Conservation (phyloP, 129 eudicot species). For the Tagetes erecta region DNA sequence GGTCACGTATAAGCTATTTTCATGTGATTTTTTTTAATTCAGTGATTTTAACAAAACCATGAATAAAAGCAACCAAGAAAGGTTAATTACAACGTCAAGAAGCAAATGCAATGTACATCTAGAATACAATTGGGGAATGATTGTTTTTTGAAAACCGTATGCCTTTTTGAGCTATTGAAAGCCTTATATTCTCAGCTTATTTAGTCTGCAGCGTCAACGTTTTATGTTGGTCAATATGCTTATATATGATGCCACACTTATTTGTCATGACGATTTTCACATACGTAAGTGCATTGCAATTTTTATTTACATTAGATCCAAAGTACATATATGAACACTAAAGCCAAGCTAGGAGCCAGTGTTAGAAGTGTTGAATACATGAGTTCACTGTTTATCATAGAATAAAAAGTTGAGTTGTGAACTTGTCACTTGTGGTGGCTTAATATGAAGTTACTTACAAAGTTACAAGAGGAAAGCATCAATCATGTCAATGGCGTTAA, state of each 20-base stretch:
- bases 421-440: background rate
- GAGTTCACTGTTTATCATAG: background rate
- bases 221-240: background rate
- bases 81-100: background rate
- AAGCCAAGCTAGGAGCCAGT: background rate
- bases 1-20: background rate
- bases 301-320: background rate
- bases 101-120: background rate
- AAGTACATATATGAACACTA: slow-evolving; percentile 2
- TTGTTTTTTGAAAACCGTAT: background rate
- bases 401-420: background rate
- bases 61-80: background rate
- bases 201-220: background rate
- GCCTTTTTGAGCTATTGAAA: background rate
- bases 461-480: background rate
- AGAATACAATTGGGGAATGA: background rate
- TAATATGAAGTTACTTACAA: background rate
- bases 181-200: background rate
- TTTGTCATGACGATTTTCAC: background rate
- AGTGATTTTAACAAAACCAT: background rate
- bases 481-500: background rate
- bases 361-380: background rate
- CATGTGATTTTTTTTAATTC: background rate
- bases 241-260: background rate
- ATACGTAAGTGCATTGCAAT: background rate